These are phyloP conservation scores for Hordeum vulgare DNA, from an alignment of 176 grass and related monocot genomes.

Conservation along the genomic window MorexV3_pseudomolecules_assembly NC_058520.1:24651886-24652385, in stretches of 20 bases:
- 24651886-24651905: too few species aligned
- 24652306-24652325: not conserved
- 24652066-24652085: not conserved
- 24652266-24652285: not conserved
- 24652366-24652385: not conserved
- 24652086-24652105: too few species aligned
- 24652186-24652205: not conserved
- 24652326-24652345: not conserved
- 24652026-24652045: too few species aligned
- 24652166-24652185: not conserved
- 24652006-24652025: too few species aligned
- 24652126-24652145: not conserved
- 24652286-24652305: not conserved
- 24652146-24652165: not conserved
- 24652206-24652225: not conserved
- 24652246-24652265: not conserved
- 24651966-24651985: not conserved
- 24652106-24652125: too few species aligned
- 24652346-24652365: not conserved
- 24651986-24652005: not conserved
- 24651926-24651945: too few species aligned
- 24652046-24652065: not conserved
- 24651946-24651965: not conserved
- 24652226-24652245: not conserved
- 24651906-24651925: not conserved